phyloP scores from a whole-genome alignment of 495 filamentous ascomycete species.

The Eremomyces bilateralis region DNA sequence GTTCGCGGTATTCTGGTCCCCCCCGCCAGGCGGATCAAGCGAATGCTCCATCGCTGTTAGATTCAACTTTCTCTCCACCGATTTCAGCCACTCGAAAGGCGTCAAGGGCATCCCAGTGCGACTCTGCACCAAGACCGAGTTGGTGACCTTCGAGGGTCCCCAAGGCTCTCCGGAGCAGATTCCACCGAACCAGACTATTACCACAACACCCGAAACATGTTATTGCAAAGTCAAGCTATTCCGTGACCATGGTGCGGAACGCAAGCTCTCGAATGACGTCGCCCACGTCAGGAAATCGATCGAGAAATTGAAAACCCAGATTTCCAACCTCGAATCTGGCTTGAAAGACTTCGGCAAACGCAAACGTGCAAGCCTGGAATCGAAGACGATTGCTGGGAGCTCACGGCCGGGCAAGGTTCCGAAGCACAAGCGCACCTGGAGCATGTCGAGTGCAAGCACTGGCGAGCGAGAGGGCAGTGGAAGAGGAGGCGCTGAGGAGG shows the following conservation, averaged over 20 bases:
- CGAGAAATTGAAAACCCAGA: constrained; percentile 82
- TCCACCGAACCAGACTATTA: background rate
- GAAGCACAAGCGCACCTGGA: constrained; percentile 92
- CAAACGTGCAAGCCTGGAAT: constrained; percentile 44
- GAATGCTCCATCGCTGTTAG: constrained; percentile 72
- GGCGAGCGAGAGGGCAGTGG: constrained; percentile 29
- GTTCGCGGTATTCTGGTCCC: constrained; percentile 75
- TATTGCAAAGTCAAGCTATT: constrained; percentile 96
- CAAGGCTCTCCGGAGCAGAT: too few species aligned
- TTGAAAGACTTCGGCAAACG: constrained; percentile 75
- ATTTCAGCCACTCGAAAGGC: constrained; percentile 95
- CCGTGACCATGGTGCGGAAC: constrained; percentile 86
- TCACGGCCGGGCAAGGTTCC: constrained; percentile 47
- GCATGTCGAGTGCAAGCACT: constrained; percentile 66
- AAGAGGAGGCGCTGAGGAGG: constrained; percentile 50
- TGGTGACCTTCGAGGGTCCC: too few species aligned
- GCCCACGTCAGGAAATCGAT: constrained; percentile 84
- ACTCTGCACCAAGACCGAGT: constrained; percentile 74
- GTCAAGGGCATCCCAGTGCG: constrained; percentile 91
- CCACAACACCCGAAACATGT: constrained; percentile 44
- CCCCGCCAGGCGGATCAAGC: constrained; percentile 33
- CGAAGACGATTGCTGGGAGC: constrained; percentile 25
- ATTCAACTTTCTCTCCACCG: constrained; percentile 95
- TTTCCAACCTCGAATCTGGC: constrained; percentile 68
- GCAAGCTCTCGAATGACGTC: constrained; percentile 87